Conservation (phyloP, 306 rosid genomes). For the Albizia julibrissin region DNA sequence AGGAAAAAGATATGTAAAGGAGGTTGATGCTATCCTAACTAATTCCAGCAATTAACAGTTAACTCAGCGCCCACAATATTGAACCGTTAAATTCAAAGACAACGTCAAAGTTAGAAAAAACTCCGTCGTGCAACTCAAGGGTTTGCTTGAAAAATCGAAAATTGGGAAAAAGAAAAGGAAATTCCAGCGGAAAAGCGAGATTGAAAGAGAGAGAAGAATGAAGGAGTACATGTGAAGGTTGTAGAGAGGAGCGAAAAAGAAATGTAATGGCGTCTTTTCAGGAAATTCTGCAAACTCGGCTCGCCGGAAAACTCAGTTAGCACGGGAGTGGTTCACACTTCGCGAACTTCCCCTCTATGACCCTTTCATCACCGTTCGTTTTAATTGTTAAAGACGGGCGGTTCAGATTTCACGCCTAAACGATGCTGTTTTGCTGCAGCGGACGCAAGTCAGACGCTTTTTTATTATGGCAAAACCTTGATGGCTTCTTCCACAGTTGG, state of each 20-base stretch:
- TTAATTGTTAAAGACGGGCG: no score
- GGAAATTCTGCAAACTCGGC: not conserved
- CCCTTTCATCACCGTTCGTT: no score
- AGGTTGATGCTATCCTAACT: no score
- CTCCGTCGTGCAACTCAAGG: not conserved
- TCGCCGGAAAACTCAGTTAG: no score
- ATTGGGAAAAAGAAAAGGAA: not conserved
- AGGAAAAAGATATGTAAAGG: no score
- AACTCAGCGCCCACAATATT: not conserved
- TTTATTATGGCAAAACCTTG: not conserved
- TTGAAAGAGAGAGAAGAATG: not conserved
- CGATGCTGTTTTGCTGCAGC: no score
- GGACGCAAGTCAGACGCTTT: no score
- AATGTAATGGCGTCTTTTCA: not conserved
- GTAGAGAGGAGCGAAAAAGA: constrained; percentile 15
- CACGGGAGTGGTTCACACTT: no score
- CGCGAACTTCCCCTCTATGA: no score
- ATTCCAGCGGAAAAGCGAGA: not conserved
- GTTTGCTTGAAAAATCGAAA: not conserved
- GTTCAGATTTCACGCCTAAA: no score
- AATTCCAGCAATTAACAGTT: not conserved
- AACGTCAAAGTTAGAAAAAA: not conserved
- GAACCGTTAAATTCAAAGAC: not conserved
- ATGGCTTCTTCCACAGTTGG: not conserved
- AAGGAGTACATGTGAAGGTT: constrained; percentile 39